A percentile compares a stretch with the other conserved stretches of the same genome.
These are phyloP conservation scores for Apiotrichum brassicae DNA, from an alignment of 1,284 basidiomycete species.

Conservation along the genomic window DNA sequence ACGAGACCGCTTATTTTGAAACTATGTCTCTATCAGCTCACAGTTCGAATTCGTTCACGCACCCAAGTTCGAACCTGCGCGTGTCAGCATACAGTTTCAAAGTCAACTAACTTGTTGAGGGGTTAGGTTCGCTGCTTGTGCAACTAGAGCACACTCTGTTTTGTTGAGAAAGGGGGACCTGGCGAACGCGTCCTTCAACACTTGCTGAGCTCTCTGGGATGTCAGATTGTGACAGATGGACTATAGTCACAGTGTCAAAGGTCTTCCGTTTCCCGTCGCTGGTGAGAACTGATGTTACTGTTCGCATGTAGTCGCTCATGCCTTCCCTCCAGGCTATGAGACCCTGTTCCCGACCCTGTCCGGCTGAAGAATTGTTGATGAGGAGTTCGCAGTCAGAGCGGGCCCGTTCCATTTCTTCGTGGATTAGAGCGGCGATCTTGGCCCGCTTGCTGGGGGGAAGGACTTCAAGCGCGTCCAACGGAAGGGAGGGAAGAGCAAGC, in stretches of 20 bases:
- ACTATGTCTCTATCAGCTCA: too few species aligned
- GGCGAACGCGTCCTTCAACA: constrained; percentile 23
- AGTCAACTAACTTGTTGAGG: constrained; percentile 27
- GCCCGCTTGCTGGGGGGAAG: not conserved
- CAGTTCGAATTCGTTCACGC: too few species aligned
- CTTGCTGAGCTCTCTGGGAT: constrained; percentile 9
- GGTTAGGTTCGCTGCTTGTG: constrained; percentile 23
- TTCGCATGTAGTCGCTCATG: not conserved
- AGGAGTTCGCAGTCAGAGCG: not conserved
- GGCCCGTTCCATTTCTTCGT: not conserved
- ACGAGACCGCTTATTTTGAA: constrained; percentile 26
- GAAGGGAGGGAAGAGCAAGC: not conserved
- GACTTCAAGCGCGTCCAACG: not conserved
- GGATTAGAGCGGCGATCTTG: constrained; percentile 3
- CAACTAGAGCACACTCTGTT: constrained; percentile 22
- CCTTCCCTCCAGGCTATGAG: not conserved
- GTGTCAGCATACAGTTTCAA: not conserved
- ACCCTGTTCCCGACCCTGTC: not conserved
- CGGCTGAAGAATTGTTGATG: not conserved
- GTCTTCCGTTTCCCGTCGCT: not conserved
- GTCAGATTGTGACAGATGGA: not conserved
- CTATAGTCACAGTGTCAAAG: not conserved
- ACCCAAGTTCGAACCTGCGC: constrained; percentile 39
- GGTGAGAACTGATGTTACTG: not conserved
- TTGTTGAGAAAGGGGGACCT: constrained; percentile 16